phyloP scores from a whole-genome alignment of 129 eudicot genomes.

The Apium graveolens region DNA sequence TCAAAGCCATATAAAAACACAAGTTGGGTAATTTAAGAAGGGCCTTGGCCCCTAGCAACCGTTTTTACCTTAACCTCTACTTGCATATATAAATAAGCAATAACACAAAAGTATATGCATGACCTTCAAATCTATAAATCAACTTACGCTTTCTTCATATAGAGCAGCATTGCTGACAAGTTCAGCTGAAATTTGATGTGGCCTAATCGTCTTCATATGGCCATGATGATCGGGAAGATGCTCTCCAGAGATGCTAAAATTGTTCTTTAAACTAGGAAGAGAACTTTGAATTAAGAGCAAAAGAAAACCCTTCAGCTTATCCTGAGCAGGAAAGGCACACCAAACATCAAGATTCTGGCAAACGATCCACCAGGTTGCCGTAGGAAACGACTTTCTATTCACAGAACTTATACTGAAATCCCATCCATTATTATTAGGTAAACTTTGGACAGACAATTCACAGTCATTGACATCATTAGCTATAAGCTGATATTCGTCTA shows the following conservation, averaged over 20 bases:
- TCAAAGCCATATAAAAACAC: background rate
- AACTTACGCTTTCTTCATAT: slow-evolving; percentile 69
- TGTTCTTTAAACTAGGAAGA: slow-evolving; percentile 26
- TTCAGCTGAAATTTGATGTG: slow-evolving; percentile 45
- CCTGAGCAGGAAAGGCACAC: slow-evolving; percentile 68
- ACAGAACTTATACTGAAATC: slow-evolving; percentile 50
- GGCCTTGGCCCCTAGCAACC: background rate
- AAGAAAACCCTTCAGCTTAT: slow-evolving; percentile 60
- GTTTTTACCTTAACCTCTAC: background rate
- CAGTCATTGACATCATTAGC: slow-evolving; percentile 3
- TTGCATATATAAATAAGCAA: background rate
- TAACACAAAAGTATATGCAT: background rate
- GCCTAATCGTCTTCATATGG: slow-evolving; percentile 29
- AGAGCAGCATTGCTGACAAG: slow-evolving; percentile 51
- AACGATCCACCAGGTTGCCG: slow-evolving; percentile 60
- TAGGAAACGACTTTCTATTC: slow-evolving; percentile 45
- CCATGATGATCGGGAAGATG: slow-evolving; percentile 7
- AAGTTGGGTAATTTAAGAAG: background rate
- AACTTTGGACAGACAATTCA: background rate
- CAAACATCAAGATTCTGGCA: slow-evolving; percentile 74
- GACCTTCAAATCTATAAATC: slow-evolving; percentile 4
- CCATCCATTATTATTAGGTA: slow-evolving; percentile 23
- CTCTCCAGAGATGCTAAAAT: slow-evolving; percentile 14
- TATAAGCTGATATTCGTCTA: slow-evolving; percentile 22
- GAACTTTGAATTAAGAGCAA: slow-evolving; percentile 38